phyloP scores from a whole-genome alignment of 805 yeast species.

The Brettanomyces custersianus region DNA sequence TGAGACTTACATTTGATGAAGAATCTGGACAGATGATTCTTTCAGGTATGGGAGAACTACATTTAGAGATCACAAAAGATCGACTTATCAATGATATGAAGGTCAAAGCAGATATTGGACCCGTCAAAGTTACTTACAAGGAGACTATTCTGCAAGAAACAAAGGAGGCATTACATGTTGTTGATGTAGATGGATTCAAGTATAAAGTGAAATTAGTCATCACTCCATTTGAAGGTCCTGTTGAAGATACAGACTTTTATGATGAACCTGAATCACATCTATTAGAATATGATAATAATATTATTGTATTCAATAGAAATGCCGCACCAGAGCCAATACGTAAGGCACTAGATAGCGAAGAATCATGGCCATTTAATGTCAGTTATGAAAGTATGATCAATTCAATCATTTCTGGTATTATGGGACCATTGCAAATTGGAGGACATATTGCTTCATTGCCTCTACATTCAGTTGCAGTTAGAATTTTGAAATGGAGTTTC shows the following conservation, averaged over 20 bases:
- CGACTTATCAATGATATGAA: constrained; percentile 73
- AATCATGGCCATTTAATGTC: constrained; percentile 38
- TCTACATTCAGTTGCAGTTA: constrained; percentile 51
- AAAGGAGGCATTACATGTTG: constrained; percentile 15
- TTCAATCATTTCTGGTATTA: constrained; percentile 47
- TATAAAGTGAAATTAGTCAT: constrained; percentile 18
- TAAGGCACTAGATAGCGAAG: constrained; percentile 11
- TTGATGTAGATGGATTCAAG: constrained; percentile 10
- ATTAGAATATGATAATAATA: constrained; percentile 40
- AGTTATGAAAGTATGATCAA: constrained; percentile 43
- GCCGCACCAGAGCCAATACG: constrained; percentile 17
- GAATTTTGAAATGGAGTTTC: constrained; percentile 42
- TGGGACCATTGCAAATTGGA: constrained; percentile 57
- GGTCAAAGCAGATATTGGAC: constrained; percentile 73
- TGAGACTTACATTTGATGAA: constrained; percentile 62
- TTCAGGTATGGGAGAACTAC: constrained; percentile 90
- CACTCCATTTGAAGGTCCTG: constrained; percentile 26
- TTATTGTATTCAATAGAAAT: constrained; percentile 27
- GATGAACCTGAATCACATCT: constrained; percentile 33
- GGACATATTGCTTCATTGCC: constrained; percentile 51
- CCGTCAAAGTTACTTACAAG: constrained; percentile 82
- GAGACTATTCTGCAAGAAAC: constrained; percentile 42
- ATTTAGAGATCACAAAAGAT: constrained; percentile 79
- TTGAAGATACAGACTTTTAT: constrained; percentile 22
- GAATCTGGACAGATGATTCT: constrained; percentile 84